Percentiles rank a stretch among this genome's conserved stretches.
Evolutionary conservation across 1,139 yeast genomes (phyloP).

Genomic region (Suhomyces bribrorum): DNA sequence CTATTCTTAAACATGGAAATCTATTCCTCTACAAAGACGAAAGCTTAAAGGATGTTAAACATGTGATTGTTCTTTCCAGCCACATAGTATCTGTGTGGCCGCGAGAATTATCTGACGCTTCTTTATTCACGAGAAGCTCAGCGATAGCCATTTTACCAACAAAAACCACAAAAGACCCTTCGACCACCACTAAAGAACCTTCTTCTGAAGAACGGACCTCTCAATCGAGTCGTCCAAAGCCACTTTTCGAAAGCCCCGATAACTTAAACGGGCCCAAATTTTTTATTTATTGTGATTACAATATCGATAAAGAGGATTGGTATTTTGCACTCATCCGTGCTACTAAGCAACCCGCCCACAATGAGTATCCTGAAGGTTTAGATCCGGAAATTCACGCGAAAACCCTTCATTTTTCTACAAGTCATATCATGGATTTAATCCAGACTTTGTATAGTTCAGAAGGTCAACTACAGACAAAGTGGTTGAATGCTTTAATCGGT

Average conservation of each 20-base stretch:
- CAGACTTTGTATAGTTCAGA: slow-evolving; percentile 79
- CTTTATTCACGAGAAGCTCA: slow-evolving; percentile 73
- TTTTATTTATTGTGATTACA: slow-evolving; percentile 74
- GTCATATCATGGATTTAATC: slow-evolving; percentile 70
- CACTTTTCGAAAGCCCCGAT: not conserved
- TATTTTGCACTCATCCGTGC: slow-evolving; percentile 82
- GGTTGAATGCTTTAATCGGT: slow-evolving; percentile 89
- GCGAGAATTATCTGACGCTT: slow-evolving; percentile 65
- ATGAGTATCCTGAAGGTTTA: slow-evolving; percentile 15
- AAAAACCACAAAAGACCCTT: not conserved
- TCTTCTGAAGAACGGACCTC: not conserved
- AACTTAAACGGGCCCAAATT: slow-evolving; percentile 40
- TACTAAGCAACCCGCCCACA: slow-evolving; percentile 52
- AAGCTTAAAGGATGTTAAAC: slow-evolving; percentile 63
- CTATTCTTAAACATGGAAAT: slow-evolving; percentile 80
- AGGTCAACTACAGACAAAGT: slow-evolving; percentile 78
- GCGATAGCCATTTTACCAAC: slow-evolving; percentile 68
- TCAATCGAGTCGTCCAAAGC: not conserved
- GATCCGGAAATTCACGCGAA: slow-evolving; percentile 57
- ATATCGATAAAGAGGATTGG: slow-evolving; percentile 88
- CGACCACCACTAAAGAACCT: slow-evolving; percentile 7
- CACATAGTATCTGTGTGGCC: slow-evolving; percentile 88
- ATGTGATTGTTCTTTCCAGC: slow-evolving; percentile 75
- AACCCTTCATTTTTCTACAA: slow-evolving; percentile 70
- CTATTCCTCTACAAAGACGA: slow-evolving; percentile 77